Evolutionary conservation across 768 basidiomycete species (phyloP), one percentile per base, ranked within the genome.

Genomic region (Hortiboletus flavorubellus): DNA sequence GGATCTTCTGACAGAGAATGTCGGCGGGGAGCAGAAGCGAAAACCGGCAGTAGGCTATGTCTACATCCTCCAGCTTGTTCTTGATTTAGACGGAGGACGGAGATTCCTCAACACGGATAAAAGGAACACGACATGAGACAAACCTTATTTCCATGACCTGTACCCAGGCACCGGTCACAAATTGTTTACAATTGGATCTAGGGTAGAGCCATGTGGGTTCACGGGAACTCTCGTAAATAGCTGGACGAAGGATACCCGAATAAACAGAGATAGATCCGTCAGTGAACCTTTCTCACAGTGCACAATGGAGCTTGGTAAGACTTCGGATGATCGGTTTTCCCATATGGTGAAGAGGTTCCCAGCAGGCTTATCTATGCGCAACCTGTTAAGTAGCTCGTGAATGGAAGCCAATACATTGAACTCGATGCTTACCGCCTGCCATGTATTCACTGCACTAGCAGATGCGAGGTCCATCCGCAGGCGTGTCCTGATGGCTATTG

Each of bases 51-150:
- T 23, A 56, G 37, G 53, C 45, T 30, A 58, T 54, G 53, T 43
- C 46, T 31, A 40, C 54, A 54, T 34, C 53, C 46, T 44, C 50
- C 49, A 54, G 55, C 40, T 45, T 53, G 49, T 59, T 55, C 66
- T 61, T 49, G 56, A 60, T 69, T 60, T 60, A 59, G 64, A 52
- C 47, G 15, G 53, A 30, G 46, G 50, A 58, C 46, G 67, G 67
- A 62, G 58, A 64, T 66, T 62, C 59, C 44, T 46, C 59, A 41
- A 61, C 49, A 37, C 56, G 63, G 64, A 63, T 56, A 66, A 68
- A 64, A 66, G 56, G 68, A 62, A 59, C 62, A 18, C 54, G 66
- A 58, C 66, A 68, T 70, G 66, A 61, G 62, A 70, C 59, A 53
- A 72, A 72, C 66, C 64, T 68, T 70, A 51, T 59, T 60, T 66